Base-by-base conservation (phyloP, 108 stramenopile species). In the Hondaea fermentalgiana region DNA sequence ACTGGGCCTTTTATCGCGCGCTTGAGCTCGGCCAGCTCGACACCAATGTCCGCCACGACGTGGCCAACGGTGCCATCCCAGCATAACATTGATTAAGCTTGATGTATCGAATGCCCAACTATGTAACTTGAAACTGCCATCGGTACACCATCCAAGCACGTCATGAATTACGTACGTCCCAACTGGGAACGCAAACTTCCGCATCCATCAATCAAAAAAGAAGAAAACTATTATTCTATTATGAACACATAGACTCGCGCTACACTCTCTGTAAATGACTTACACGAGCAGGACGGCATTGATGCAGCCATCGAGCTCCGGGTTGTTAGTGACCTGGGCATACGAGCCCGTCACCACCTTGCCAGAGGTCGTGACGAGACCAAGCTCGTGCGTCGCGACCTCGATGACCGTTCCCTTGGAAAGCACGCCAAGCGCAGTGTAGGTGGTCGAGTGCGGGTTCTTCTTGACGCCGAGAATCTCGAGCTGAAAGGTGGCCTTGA, bases 401-500 rank as follows among this genome's bases (percentile, higher is more conserved):
- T 99, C 99, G 89, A 99, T 96, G 72, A 99, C 95, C 14, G 99
- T 99, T 57, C 99, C 99, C 95, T 99, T 99, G 44, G 98, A 98
- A 92, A 99, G 95, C 23, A 99, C 99, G 58, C 99, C 99, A 88
- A 99, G 94, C 88, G 97, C 96, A 28, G 97, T 98, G 91, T 98
- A 99, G 57, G 97, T 91, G 64, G 92, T 92, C 6, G 93, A 95
- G 55, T 95, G 95, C 5, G 99, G 99, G 93, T 99, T 99, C 94
- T 99, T 99, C 94, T 98, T 99, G 43, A 99, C 99, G 25, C 98
- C 97, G 35, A 99, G 87, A 76, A 99, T 98, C 91, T 98, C 98
- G 91, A 99, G 91, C 90, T 97, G 97, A 91, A 99, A 99, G 55
- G 97, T 98, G 10, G 99, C 97, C 91, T 99, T 97, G 35, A 99